These are phyloP conservation scores for Elymus sibiricus DNA, from an alignment of 176 grass and related monocot genomes.

Conservation along the genomic window DNA sequence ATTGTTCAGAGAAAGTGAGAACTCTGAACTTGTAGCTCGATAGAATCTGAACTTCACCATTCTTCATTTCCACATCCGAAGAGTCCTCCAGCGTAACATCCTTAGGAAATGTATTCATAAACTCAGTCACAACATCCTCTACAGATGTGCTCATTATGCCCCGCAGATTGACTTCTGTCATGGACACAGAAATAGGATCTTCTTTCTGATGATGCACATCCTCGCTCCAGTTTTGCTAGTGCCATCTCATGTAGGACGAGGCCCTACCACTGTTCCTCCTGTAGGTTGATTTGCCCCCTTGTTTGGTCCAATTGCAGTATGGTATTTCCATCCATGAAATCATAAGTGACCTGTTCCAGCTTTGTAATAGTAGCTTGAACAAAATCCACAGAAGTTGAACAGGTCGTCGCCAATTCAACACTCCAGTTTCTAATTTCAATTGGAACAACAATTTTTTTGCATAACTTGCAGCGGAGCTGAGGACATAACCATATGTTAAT, in stretches of 20 bases:
- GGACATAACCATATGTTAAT: background rate
- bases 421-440: background rate
- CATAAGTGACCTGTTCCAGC: background rate
- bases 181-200: conserved; percentile 28
- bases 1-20: too few species aligned
- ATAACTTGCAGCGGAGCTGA: conserved; percentile 3
- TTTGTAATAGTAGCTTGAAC: conserved; percentile 12
- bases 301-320: conserved; percentile 46
- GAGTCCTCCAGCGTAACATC: background rate
- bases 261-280: background rate
- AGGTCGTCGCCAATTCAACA: background rate
- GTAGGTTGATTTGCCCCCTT: conserved; percentile 28
- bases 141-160: conserved; percentile 28
- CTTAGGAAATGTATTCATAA: conserved; percentile 28
- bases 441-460: conserved; percentile 30
- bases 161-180: conserved; percentile 17
- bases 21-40: too few species aligned
- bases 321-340: conserved; percentile 28
- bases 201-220: conserved; percentile 23
- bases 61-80: conserved; percentile 20
- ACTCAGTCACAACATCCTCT: conserved; percentile 21
- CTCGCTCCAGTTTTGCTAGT: background rate
- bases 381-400: conserved; percentile 11
- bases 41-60: background rate
- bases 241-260: background rate